These are phyloP conservation scores for Aspergillus baeticus DNA, from an alignment of 495 filamentous ascomycete genomes.

Conservation along the genomic window DNA sequence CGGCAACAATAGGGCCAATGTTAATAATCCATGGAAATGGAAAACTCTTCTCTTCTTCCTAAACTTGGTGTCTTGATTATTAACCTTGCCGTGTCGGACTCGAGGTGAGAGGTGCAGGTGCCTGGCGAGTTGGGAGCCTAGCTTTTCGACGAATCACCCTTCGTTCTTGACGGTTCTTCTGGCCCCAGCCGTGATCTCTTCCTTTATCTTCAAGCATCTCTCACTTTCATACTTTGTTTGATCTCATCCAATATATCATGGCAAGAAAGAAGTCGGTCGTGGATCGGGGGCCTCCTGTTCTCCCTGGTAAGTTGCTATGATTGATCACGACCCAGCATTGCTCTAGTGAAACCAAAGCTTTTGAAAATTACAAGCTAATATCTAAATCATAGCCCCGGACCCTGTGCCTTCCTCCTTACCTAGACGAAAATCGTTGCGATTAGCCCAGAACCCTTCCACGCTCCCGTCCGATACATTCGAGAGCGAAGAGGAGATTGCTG, in stretches of 20 bases:
- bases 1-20: not conserved
- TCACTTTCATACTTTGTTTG: not conserved
- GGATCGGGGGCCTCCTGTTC: slow-evolving; percentile 3
- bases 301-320: slow-evolving; percentile 12
- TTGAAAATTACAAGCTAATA: not conserved
- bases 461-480: slow-evolving; percentile 7
- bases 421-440: slow-evolving; percentile 25
- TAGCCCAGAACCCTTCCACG: slow-evolving; percentile 24
- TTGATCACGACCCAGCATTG: not conserved
- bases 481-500: not conserved
- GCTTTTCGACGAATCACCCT: not conserved
- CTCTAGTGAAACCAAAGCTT: not conserved
- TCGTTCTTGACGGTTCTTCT: not conserved
- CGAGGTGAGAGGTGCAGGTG: not conserved
- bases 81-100: not conserved
- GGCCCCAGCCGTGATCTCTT: too few species aligned
- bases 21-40: slow-evolving; percentile 3
- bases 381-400: not conserved
- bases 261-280: slow-evolving; percentile 8
- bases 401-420: slow-evolving; percentile 7
- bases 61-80: slow-evolving; percentile 13
- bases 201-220: not conserved
- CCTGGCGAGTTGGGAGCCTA: not conserved
- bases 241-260: slow-evolving; percentile 7
- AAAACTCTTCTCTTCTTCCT: slow-evolving; percentile 15